Evolutionary conservation across 2,329 filamentous ascomycete genomes (phyloP).

Genomic region (Aspergillus fumigatus): DNA sequence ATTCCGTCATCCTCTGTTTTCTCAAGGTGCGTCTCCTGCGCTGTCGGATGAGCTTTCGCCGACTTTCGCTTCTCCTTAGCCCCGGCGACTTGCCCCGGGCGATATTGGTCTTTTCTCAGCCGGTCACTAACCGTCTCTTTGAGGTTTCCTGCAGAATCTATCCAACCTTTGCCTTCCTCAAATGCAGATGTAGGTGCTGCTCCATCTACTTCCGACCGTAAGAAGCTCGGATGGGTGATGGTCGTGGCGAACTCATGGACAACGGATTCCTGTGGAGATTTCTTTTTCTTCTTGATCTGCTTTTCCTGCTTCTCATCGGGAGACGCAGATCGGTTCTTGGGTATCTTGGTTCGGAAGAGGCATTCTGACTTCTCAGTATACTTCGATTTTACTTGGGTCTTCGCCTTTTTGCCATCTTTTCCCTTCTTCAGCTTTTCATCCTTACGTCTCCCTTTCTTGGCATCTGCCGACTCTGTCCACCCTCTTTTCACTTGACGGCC

Average conservation of each 20-base stretch:
- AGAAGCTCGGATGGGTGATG: constrained; percentile 74
- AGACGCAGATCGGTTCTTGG: constrained; percentile 50
- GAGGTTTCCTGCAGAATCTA: constrained; percentile 71
- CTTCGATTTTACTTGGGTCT: constrained; percentile 63
- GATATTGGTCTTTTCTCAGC: constrained; percentile 24
- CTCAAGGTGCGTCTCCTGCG: constrained; percentile 4
- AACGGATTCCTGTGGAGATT: constrained; percentile 58
- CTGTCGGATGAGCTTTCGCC: constrained; percentile 7
- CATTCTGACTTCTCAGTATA: constrained; percentile 78
- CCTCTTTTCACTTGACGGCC: constrained; percentile 81
- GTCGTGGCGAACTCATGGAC: constrained; percentile 90
- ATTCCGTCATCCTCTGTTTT: constrained; percentile 10
- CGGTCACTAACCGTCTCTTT: constrained; percentile 44
- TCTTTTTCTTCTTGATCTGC: constrained; percentile 60
- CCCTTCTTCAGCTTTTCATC: constrained; percentile 48
- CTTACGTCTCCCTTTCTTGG: constrained; percentile 41
- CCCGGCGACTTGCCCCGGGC: constrained; percentile 27
- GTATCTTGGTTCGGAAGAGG: constrained; percentile 75
- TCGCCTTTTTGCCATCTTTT: constrained; percentile 54
- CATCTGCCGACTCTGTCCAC: constrained; percentile 67
- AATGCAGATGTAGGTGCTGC: constrained; percentile 58
- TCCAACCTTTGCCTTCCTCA: constrained; percentile 83
- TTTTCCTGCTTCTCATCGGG: constrained; percentile 29
- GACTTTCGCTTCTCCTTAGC: constrained; percentile 26
- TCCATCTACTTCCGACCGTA: constrained; percentile 54